A percentile compares a stretch with the other conserved stretches of the same genome.
phyloP scores from a whole-genome alignment of 306 rosid genomes.

The Trichosanthes cucumerina region DNA sequence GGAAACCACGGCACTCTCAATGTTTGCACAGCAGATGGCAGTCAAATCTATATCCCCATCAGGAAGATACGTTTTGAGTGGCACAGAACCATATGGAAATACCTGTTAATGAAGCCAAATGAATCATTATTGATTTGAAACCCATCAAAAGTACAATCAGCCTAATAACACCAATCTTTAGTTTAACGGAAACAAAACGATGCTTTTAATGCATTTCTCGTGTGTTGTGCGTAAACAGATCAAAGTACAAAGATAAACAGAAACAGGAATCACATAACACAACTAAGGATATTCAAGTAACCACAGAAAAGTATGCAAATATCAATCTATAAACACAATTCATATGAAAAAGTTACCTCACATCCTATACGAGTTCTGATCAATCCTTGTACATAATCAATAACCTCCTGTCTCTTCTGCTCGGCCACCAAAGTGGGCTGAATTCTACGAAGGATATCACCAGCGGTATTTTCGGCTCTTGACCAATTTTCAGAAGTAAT shows the following conservation, averaged over 20 bases:
- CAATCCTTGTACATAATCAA: constrained; percentile 24
- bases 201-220: not conserved
- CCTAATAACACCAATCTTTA: not conserved
- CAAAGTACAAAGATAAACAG: not conserved
- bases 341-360: constrained; percentile 20
- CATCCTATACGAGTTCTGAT: constrained; percentile 15
- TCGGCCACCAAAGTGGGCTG: constrained; percentile 29
- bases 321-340: not conserved
- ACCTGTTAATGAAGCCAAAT: constrained; percentile 35
- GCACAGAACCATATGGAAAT: constrained; percentile 82
- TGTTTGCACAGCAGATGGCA: constrained; percentile 32
- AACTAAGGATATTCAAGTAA: not conserved
- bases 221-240: not conserved
- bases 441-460: constrained; percentile 17
- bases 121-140: not conserved
- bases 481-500: constrained; percentile 14
- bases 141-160: not conserved
- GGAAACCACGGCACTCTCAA: constrained; percentile 48
- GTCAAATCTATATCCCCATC: constrained; percentile 94
- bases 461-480: constrained; percentile 14
- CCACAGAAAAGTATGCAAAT: too few species aligned
- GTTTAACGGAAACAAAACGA: not conserved
- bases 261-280: not conserved
- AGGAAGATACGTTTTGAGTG: constrained; percentile 79
- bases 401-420: constrained; percentile 23